These are phyloP conservation scores for Paxillus involutus DNA, from an alignment of 768 basidiomycete species.

Conservation along the genomic window DNA sequence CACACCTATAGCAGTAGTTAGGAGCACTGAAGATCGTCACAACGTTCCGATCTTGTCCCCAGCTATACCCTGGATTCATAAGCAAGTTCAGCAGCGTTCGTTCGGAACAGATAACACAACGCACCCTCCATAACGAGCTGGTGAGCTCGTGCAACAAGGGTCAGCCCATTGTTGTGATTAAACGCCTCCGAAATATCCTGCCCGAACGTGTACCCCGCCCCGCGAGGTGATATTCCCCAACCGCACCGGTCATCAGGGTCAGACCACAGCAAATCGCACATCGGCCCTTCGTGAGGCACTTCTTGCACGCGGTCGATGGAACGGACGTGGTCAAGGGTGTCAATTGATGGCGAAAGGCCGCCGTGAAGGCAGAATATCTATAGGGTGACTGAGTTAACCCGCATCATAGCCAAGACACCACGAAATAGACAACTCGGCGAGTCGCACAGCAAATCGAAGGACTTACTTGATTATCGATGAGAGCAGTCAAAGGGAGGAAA, in stretches of 20 bases:
- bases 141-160: constrained; percentile 91
- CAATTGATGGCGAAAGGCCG: constrained; percentile 97
- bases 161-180: constrained; percentile 98
- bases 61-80: constrained; percentile 70
- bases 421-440: background rate
- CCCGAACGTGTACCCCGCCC: constrained; percentile 98
- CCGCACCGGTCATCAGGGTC: constrained; percentile 99
- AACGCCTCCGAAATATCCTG: constrained; percentile 99
- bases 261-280: constrained; percentile 99
- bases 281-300: constrained; percentile 98
- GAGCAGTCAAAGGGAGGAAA: constrained; percentile 93
- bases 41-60: constrained; percentile 99
- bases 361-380: constrained; percentile 99
- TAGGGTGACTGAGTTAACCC: constrained; percentile 5
- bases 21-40: constrained; percentile 99
- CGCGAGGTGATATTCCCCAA: constrained; percentile 99
- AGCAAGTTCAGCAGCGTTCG: constrained; percentile 5
- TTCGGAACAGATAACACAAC: constrained; percentile 23
- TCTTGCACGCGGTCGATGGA: constrained; percentile 99
- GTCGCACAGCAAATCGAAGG: background rate
- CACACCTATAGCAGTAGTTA: constrained; percentile 99
- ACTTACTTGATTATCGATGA: constrained; percentile 98
- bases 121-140: constrained; percentile 96
- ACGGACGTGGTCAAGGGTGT: constrained; percentile 98
- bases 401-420: constrained; percentile 1